Base-by-base conservation (phyloP, 2,329 filamentous ascomycete species). In the Hymenoscyphus fructigenus region DNA sequence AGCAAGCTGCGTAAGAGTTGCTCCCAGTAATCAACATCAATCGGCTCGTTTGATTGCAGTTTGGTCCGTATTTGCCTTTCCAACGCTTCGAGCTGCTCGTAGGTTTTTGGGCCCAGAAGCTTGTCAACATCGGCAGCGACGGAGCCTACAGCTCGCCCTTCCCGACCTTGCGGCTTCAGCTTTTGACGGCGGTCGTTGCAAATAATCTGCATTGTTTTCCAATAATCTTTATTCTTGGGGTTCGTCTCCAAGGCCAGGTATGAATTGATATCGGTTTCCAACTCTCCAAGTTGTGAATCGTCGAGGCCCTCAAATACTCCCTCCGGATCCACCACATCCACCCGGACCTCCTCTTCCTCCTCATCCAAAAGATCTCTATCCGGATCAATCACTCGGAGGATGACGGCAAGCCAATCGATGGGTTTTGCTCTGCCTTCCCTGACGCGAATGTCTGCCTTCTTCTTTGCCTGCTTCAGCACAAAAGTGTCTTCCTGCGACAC, bases 11-110 rank as follows among this genome's bases (percentile, higher is more conserved):
- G 88, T 67, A 99, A 82, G 17, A 99, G 82, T 75, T 97, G 92
- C 75, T 96, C 92, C 95, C 95, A 99, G 77, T 98, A 99, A 78
- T 99, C 95, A 2, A 91, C 92, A 77, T 99, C 95, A 70, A 99
- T 94, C 47, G 72, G 70, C 74, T 97, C 93, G 75, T 97, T 89
- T 7, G 92, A 96, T 61, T 88, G 84, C 58, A 99, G 81, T 80
- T 99, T 99, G 17, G 84, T 82, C 75, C 88, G 88, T 76, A 99
- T 95, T 79, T 98, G 93, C 68, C 83, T 86, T 78, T 99, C 94
- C 59, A 99, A 82, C 20, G 85, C 85, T 75, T 93, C 90, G n/a
- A 99, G 82, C 76, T 98, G 91, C 72, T 92, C 89, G 72, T 92
- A 88, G 17, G 88, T 87, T 79, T 99, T 99, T 9, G 93, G 92